A percentile compares a stretch with the other conserved stretches of the same genome.
These are phyloP conservation scores for Kodamaea sp. DNA, from an alignment of 1,139 yeast genomes.

Conservation along the genomic window DNA sequence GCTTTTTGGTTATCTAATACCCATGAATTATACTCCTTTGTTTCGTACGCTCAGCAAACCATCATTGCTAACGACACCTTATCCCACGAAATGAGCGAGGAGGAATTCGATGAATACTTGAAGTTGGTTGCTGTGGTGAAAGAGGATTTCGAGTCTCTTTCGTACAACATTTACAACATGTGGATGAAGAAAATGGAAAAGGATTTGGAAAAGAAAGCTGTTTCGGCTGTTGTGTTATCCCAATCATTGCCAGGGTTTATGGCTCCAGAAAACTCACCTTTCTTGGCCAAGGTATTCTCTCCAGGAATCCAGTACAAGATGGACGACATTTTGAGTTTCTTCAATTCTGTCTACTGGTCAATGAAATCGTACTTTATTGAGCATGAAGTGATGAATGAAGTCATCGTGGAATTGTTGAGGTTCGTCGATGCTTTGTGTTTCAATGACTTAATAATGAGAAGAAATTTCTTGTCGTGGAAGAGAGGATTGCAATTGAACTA, in stretches of 20 bases:
- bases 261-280: constrained; percentile 85
- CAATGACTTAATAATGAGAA: constrained; percentile 93
- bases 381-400: constrained; percentile 80
- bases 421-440: constrained; percentile 93
- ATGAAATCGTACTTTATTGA: constrained; percentile 92
- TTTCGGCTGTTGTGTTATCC: constrained; percentile 90
- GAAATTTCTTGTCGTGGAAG: constrained; percentile 95
- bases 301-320: constrained; percentile 75
- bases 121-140: constrained; percentile 88
- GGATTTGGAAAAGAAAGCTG: constrained; percentile 86
- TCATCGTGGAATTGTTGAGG: constrained; percentile 78
- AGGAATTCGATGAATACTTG: constrained; percentile 87
- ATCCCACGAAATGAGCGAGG: constrained; percentile 83
- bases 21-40: constrained; percentile 93
- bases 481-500: constrained; percentile 96
- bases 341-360: constrained; percentile 90
- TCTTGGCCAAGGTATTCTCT: constrained; percentile 82
- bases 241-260: constrained; percentile 96
- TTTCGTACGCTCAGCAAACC: constrained; percentile 88
- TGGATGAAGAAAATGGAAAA: constrained; percentile 98
- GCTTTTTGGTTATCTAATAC: constrained; percentile 98
- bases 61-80: constrained; percentile 80
- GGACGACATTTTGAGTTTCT: constrained; percentile 91
- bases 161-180: constrained; percentile 92
- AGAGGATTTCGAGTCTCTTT: constrained; percentile 90